These are phyloP conservation scores for Drechslera avenae DNA, from an alignment of 2,329 filamentous ascomycete genomes.

Conservation along the genomic window DNA sequence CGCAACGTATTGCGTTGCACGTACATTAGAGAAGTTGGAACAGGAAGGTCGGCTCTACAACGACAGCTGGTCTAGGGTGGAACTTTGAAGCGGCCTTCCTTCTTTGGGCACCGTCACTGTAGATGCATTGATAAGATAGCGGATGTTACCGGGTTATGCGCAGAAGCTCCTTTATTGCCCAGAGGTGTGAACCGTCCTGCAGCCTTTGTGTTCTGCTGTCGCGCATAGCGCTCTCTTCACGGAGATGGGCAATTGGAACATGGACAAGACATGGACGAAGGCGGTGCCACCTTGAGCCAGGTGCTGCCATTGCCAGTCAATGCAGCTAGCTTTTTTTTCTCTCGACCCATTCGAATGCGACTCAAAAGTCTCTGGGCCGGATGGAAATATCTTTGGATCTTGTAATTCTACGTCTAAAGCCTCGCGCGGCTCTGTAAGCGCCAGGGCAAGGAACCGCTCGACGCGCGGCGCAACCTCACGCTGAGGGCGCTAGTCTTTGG, in stretches of 20 bases:
- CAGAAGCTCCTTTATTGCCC: neutral
- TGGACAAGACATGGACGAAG: slow-evolving; percentile 19
- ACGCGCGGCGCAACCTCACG: slow-evolving; percentile 19
- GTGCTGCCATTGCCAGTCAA: slow-evolving; percentile 16
- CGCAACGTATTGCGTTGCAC: neutral
- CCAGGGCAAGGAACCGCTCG: slow-evolving; percentile 22
- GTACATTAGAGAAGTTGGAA: neutral
- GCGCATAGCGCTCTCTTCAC: slow-evolving; percentile 1
- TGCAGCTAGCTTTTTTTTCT: slow-evolving; percentile 13
- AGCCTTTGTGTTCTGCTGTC: neutral
- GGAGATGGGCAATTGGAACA: neutral
- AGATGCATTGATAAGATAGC: slow-evolving; percentile 8
- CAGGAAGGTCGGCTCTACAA: slow-evolving; percentile 3
- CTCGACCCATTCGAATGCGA: slow-evolving; percentile 17
- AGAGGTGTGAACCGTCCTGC: neutral
- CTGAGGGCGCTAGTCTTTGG: slow-evolving; percentile 12
- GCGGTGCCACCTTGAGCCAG: slow-evolving; percentile 16
- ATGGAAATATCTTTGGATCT: slow-evolving; percentile 27
- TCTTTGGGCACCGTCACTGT: neutral
- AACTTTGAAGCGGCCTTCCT: neutral
- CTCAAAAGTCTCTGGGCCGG: slow-evolving; percentile 12
- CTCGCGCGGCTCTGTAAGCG: slow-evolving; percentile 36
- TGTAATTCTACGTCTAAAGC: slow-evolving; percentile 38
- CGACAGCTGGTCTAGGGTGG: neutral
- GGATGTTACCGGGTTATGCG: slow-evolving; percentile 1